Conservation (phyloP, 1,284 basidiomycete genomes). For the Sphagnurus paluster region DNA sequence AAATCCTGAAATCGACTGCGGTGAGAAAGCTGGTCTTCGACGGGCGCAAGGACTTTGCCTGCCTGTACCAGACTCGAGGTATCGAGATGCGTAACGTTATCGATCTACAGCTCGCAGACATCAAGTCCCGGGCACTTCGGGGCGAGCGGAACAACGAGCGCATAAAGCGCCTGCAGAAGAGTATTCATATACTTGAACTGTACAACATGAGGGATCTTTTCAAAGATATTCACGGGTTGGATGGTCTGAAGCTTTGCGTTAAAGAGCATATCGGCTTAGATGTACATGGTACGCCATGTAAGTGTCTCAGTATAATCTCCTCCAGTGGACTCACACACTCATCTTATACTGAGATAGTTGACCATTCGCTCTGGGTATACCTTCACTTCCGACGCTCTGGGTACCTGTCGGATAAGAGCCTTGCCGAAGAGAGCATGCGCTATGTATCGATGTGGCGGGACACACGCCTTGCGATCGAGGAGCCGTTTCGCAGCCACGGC, state of each 20-base stretch:
- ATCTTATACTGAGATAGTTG: too few species aligned
- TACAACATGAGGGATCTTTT: constrained; percentile 6
- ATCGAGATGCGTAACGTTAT: constrained; percentile 19
- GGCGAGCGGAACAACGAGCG: constrained; percentile 12
- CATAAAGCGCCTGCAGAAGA: constrained; percentile 6
- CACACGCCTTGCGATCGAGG: constrained; percentile 5
- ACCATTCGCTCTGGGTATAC: constrained; percentile 17
- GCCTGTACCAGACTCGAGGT: constrained; percentile 15
- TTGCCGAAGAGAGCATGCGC: constrained; percentile 14
- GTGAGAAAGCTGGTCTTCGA: constrained; percentile 21
- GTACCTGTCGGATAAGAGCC: constrained; percentile 12
- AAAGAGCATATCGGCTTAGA: constrained; percentile 11
- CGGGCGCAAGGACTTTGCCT: constrained; percentile 22
- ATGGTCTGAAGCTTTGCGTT: constrained; percentile 8
- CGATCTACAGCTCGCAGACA: constrained; percentile 22
- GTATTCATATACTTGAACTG: not conserved
- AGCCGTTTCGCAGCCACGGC: constrained; percentile 14
- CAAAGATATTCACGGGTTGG: constrained; percentile 12
- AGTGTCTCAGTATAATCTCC: not conserved
- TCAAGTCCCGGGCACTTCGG: constrained; percentile 14
- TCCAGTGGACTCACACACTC: not conserved
- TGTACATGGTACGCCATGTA: not conserved
- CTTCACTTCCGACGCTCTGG: constrained; percentile 11
- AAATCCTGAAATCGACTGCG: constrained; percentile 12
- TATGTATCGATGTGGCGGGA: constrained; percentile 19